Conservation (phyloP, 441 rosid species). For the Codiaeum variegatum region DNA sequence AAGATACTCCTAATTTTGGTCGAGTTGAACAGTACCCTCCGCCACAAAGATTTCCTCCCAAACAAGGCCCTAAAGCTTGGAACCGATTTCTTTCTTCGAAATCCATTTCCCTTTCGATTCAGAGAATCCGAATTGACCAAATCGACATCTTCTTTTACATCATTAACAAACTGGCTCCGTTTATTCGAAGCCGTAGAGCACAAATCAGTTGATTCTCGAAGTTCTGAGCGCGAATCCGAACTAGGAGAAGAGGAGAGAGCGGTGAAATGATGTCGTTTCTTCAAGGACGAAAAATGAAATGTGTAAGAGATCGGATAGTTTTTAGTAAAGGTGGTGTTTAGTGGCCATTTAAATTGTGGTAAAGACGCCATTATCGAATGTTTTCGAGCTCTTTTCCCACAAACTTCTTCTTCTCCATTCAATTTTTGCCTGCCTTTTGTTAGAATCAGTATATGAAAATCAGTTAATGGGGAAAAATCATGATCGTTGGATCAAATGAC, state of each 20-base stretch:
- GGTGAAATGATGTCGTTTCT: constrained; percentile 19
- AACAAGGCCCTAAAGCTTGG: constrained; percentile 22
- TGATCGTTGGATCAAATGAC: background rate
- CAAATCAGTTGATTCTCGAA: background rate
- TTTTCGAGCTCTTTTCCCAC: background rate
- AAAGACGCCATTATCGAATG: constrained; percentile 8
- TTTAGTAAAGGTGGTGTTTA: constrained; percentile 4
- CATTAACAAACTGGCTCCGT: background rate
- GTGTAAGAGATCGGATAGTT: constrained; percentile 7
- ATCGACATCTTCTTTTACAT: background rate
- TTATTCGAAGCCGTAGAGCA: background rate
- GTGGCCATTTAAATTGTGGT: constrained; percentile 22
- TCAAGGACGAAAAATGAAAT: constrained; percentile 11
- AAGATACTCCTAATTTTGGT: constrained; percentile 47
- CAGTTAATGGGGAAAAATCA: background rate
- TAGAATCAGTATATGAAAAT: background rate
- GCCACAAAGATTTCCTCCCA: constrained; percentile 34
- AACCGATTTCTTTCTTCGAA: constrained; percentile 11
- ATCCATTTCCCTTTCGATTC: constrained; percentile 5
- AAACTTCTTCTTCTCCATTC: background rate
- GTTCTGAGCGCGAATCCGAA: background rate
- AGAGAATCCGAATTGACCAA: background rate
- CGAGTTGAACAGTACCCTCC: constrained; percentile 41
- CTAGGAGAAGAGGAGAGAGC: constrained; percentile 7
- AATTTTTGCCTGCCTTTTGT: background rate